These are phyloP conservation scores for Chrysosphaeria jannelii DNA, from an alignment of 2,329 filamentous ascomycete genomes.

Conservation along the genomic window DNA sequence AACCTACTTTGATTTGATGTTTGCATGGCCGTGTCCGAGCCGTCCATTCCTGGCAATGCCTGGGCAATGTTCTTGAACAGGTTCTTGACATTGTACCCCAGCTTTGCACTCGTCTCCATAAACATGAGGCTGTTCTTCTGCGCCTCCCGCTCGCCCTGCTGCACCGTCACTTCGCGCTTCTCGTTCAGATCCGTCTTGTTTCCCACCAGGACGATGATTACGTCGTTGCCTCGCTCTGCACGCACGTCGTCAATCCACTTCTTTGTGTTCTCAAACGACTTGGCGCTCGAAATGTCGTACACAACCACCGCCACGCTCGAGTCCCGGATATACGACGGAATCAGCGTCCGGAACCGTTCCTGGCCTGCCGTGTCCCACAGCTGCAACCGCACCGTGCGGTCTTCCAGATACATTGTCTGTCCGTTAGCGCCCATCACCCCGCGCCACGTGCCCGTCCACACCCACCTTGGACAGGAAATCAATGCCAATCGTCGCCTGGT, in stretches of 20 bases:
- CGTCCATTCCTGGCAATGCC: conserved; percentile 91
- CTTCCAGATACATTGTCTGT: conserved; percentile 97
- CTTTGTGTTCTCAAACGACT: conserved; percentile 93
- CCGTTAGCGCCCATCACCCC: background rate
- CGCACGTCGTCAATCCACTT: conserved; percentile 99
- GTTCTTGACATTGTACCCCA: conserved; percentile 93
- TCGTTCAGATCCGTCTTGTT: conserved; percentile 99
- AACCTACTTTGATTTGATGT: conserved; percentile 38
- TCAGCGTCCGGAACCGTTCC: conserved; percentile 86
- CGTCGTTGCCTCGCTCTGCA: conserved; percentile 87
- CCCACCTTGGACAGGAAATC: conserved; percentile 91
- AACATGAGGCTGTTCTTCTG: conserved; percentile 98
- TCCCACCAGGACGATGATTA: conserved; percentile 92
- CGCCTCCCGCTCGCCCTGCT: conserved; percentile 89
- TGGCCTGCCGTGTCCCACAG: conserved; percentile 97
- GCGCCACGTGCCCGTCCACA: too few species aligned
- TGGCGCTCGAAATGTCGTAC: conserved; percentile 88
- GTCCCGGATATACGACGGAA: conserved; percentile 95
- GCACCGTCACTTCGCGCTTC: conserved; percentile 87
- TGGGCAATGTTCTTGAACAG: conserved; percentile 96
- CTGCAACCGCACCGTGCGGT: conserved; percentile 87
- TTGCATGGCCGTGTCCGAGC: conserved; percentile 48
- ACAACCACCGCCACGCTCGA: conserved; percentile 94
- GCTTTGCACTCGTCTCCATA: conserved; percentile 92
- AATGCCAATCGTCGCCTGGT: conserved; percentile 97